Evolutionary conservation across 768 basidiomycete species (phyloP), one percentile per base, ranked within the genome.

Genomic region (Hemileccinum rubropunctum): DNA sequence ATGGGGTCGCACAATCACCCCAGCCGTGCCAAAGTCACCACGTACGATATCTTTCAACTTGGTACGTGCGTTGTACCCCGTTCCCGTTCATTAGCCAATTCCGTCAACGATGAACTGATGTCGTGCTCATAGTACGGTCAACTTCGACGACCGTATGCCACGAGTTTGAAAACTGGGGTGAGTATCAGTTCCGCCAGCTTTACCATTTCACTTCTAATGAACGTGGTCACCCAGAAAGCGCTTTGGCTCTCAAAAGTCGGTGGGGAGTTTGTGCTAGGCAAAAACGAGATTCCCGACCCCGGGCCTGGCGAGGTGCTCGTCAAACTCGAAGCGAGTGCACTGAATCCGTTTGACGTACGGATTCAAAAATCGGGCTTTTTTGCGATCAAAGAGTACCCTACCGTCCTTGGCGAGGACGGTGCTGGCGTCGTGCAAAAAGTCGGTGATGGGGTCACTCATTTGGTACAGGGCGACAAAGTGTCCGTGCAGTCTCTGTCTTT

Each of bases 271-370:
- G 21, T 11, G 8, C 34, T 58, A 1, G 51, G 47, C 26, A 14
- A 20, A 15, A 26, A 42, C 28, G 52, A 51, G 0, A 62, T 76
- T 1, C 70, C 67, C 0, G 58, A 58, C 18, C 77, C 77, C 5
- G 71, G 72, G 0, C 64, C 69, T 0, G 71, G 71, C n/a, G 73
- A 78, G 42, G 48, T 79, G 27, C 68, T 79, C 35, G 60, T 78
- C 57, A 71, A 71, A 51, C 52, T 76, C 18, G 49, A 68, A 33
- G 66, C 78, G 0, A 64, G 68, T 0, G 68, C 71, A 1, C 57
- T 79, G 34, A 77, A 79, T 51, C 77, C 79, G 4, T 63, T 72
- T 1, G 78, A 80, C 18, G 17, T 11, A 39, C 59, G 54, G 58
- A 60, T 44, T 10, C 52, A 47, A 28, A 36, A 32, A 27, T 45